Conservation (phyloP, 345 rosid species). For the Gossypium bickii region DNA sequence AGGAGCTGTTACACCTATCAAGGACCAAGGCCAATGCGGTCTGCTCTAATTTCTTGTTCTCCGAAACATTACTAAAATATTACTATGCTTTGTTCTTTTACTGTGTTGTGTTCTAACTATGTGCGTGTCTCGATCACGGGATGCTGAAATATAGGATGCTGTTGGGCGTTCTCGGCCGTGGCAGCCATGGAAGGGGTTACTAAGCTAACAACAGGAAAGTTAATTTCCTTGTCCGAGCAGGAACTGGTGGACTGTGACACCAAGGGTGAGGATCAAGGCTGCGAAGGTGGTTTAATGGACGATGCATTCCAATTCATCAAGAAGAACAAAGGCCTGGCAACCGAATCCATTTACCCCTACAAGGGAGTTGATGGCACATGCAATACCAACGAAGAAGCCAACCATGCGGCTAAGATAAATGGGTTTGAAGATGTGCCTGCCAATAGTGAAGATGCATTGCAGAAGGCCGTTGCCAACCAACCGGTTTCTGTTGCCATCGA, state of each 20-base stretch:
- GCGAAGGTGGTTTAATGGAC: constrained; percentile 83
- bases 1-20: constrained; percentile 49
- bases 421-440: constrained; percentile 9
- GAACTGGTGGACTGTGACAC: constrained; percentile 40
- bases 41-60: too few species aligned
- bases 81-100: too few species aligned
- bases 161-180: too few species aligned
- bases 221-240: constrained; percentile 35
- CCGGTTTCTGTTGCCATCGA: too few species aligned
- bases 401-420: constrained; percentile 21
- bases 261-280: constrained; percentile 34
- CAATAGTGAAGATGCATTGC: too few species aligned
- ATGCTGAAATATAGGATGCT: background rate
- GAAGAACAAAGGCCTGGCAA: constrained; percentile 71
- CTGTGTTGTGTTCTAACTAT: background rate
- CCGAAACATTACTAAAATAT: too few species aligned
- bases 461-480: too few species aligned
- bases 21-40: constrained; percentile 20
- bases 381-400: constrained; percentile 30
- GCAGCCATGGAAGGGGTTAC: constrained; percentile 6
- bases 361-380: constrained; percentile 47
- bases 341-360: constrained; percentile 77
- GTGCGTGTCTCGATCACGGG: too few species aligned
- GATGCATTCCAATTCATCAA: constrained; percentile 76
- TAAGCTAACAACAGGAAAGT: constrained; percentile 24